Percentiles rank a stretch among this genome's conserved stretches.
Conservation (phyloP, 306 rosid species). For the Canavalia ensiformis region DNA sequence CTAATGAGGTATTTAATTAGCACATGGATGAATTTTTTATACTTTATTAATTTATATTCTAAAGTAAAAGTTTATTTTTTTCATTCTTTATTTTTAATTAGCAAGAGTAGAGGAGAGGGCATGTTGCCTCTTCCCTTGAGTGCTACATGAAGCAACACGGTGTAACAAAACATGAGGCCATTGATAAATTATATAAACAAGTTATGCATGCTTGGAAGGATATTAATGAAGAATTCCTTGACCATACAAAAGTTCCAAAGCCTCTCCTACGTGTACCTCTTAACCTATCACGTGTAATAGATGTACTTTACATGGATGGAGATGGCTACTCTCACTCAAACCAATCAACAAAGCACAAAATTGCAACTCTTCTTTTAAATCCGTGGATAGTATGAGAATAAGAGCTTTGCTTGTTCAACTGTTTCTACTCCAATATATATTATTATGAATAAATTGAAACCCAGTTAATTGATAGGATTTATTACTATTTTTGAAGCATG, state of each 20-base stretch:
- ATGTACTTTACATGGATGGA: neutral
- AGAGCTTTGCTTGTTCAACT: neutral
- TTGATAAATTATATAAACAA: neutral
- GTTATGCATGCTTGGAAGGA: slow-evolving; percentile 44
- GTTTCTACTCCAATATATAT: neutral
- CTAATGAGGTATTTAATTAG: slow-evolving; percentile 25
- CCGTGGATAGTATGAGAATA: slow-evolving; percentile 8
- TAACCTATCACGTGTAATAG: neutral
- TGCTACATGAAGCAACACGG: slow-evolving; percentile 47
- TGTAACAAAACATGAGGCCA: slow-evolving; percentile 12
- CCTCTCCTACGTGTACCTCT: neutral
- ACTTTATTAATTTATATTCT: neutral
- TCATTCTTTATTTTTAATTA: neutral
- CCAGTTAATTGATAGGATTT: too few relatives aligned
- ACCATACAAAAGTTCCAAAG: neutral
- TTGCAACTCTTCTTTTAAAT: neutral
- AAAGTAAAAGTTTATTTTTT: neutral
- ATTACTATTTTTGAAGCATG: too few relatives aligned
- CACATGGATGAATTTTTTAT: neutral
- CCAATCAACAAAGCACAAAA: neutral
- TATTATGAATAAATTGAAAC: too few relatives aligned
- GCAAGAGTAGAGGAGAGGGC: slow-evolving; percentile 48
- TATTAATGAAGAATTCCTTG: slow-evolving; percentile 16
- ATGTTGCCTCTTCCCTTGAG: slow-evolving; percentile 33
- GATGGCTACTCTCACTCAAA: slow-evolving; percentile 26